A percentile compares a stretch with the other conserved stretches of the same genome.
phyloP scores from a whole-genome alignment of 257 asterid species.

The Nyctanthes arbortristis region DNA sequence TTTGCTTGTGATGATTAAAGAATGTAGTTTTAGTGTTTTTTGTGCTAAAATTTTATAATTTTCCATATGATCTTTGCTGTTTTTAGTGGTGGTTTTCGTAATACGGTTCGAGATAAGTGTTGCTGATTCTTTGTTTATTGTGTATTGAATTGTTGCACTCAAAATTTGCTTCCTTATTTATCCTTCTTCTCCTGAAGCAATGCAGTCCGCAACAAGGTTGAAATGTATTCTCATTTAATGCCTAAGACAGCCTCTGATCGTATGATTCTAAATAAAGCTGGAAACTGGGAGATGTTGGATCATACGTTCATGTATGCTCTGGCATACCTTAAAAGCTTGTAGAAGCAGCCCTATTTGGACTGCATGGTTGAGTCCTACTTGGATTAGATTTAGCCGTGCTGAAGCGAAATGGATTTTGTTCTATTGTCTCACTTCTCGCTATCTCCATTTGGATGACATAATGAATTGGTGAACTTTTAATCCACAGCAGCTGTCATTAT shows the following conservation, averaged over 20 bases:
- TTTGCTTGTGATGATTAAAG: neutral
- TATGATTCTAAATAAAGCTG: neutral
- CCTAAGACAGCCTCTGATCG: neutral
- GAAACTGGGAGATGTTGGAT: neutral
- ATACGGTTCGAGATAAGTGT: neutral
- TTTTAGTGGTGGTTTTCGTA: neutral
- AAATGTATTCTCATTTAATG: too few relatives aligned
- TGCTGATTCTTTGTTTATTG: neutral
- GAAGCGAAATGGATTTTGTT: neutral
- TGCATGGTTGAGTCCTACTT: neutral
- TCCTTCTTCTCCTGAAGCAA: neutral
- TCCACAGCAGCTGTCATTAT: neutral
- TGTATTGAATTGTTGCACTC: neutral
- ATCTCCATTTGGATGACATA: neutral
- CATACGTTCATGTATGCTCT: neutral
- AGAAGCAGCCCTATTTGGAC: neutral
- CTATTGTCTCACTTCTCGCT: too few relatives aligned
- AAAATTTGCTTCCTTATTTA: neutral
- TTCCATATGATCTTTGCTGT: neutral
- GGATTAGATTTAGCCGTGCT: too few relatives aligned
- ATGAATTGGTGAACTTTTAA: neutral
- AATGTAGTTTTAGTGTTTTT: neutral
- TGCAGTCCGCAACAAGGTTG: neutral
- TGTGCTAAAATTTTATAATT: constrained; percentile 5
- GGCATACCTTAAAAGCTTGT: neutral